A percentile compares a stretch with the other conserved stretches of the same genome.
Evolutionary conservation across 108 stramenopile genomes (phyloP).

Genomic region (Cyclostephanos tholiformis): DNA sequence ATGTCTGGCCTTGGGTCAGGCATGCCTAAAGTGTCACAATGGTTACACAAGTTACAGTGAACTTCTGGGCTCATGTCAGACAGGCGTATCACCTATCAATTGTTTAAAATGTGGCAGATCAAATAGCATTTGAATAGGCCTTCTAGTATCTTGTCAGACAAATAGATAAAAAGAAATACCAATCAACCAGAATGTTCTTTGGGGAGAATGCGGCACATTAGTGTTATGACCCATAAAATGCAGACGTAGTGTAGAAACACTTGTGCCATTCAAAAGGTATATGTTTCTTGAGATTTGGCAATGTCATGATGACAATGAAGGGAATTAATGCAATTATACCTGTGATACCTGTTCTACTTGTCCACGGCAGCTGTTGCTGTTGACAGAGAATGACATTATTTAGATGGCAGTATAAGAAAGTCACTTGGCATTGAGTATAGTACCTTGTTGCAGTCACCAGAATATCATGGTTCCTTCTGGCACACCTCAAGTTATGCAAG

Average conservation of each 20-base stretch:
- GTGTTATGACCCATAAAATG: slow-evolving; percentile 13
- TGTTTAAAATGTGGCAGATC: not conserved
- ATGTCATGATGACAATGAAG: slow-evolving; percentile 20
- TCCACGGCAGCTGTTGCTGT: slow-evolving; percentile 14
- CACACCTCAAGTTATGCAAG: slow-evolving; percentile 33
- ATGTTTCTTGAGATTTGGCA: slow-evolving; percentile 17
- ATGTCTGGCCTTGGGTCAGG: too few species aligned
- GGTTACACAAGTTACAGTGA: too few species aligned
- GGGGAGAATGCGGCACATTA: slow-evolving; percentile 23
- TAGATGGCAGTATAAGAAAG: not conserved
- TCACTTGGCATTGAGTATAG: not conserved
- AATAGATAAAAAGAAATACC: slow-evolving; percentile 27
- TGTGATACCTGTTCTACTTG: slow-evolving; percentile 20
- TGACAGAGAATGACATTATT: not conserved
- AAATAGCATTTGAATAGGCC: not conserved
- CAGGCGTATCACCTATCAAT: slow-evolving; percentile 25
- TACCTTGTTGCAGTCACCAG: not conserved
- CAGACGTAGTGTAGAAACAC: slow-evolving; percentile 19
- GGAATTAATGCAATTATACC: slow-evolving; percentile 20
- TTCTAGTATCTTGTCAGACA: slow-evolving; percentile 3
- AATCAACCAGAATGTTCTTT: slow-evolving; percentile 18
- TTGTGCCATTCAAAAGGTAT: slow-evolving; percentile 25
- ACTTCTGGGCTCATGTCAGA: too few species aligned
- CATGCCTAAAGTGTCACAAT: too few species aligned
- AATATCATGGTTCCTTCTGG: slow-evolving; percentile 18